phyloP scores from a whole-genome alignment of 164 flowering plant genomes.

The Vitis labrusca region DNA sequence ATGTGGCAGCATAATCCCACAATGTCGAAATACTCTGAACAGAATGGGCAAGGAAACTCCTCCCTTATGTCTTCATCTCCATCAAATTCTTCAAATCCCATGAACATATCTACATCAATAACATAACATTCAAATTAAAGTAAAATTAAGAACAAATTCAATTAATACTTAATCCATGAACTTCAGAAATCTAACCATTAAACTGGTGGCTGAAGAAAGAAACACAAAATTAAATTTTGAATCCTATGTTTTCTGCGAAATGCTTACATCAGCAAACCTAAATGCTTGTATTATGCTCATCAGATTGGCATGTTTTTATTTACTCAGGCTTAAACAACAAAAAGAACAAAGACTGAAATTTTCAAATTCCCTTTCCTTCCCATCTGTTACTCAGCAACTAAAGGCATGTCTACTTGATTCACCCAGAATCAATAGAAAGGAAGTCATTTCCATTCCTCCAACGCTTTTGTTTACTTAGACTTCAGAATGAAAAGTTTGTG shows the following conservation, averaged over 20 bases:
- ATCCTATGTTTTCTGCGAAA: neutral
- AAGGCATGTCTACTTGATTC: no score
- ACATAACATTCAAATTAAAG: slow-evolving; percentile 2
- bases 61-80: slow-evolving; percentile 74
- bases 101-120: slow-evolving; percentile 52
- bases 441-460: no score
- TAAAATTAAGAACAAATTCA: neutral
- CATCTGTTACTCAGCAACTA: no score
- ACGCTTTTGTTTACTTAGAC: no score
- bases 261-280: neutral
- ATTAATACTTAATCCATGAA: neutral
- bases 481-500: no score
- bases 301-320: no score
- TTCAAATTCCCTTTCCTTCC: no score
- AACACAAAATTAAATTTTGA: neutral
- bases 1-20: slow-evolving; percentile 86
- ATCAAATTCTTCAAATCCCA: slow-evolving; percentile 76
- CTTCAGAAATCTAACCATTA: neutral
- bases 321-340: no score
- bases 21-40: slow-evolving; percentile 78
- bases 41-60: slow-evolving; percentile 82
- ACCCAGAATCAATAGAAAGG: no score
- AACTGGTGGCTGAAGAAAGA: neutral
- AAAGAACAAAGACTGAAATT: no score
- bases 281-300: neutral